phyloP scores from a whole-genome alignment of 106 monocot species.

The Acorus calamus region DNA sequence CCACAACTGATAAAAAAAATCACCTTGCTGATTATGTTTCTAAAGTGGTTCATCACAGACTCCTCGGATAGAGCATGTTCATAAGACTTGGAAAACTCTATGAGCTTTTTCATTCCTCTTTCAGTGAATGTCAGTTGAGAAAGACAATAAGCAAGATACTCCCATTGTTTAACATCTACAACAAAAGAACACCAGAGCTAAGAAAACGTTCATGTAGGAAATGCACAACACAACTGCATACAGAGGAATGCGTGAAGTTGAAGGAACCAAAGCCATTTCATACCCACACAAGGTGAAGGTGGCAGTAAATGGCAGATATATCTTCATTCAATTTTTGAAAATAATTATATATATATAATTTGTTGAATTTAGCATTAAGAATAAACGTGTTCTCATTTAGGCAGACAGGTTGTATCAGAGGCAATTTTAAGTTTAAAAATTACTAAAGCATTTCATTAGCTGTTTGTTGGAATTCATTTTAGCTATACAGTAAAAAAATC shows the following conservation, averaged over 20 bases:
- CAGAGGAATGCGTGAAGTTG: not conserved
- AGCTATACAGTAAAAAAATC: too few relatives aligned
- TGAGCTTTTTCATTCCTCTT: slow-evolving; percentile 84
- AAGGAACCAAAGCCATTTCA: too few relatives aligned
- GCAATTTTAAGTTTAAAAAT: too few relatives aligned
- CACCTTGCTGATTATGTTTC: slow-evolving; percentile 77
- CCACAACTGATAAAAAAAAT: not conserved
- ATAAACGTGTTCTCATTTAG: too few relatives aligned
- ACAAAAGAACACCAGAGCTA: not conserved
- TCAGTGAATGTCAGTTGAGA: slow-evolving; percentile 89
- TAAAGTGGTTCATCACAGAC: slow-evolving; percentile 77
- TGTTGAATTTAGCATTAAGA: too few relatives aligned
- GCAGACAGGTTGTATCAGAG: too few relatives aligned
- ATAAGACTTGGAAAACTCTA: slow-evolving; percentile 77
- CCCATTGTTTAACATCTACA: slow-evolving; percentile 75
- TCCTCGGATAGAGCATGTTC: slow-evolving; percentile 79
- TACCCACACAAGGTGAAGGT: too few relatives aligned
- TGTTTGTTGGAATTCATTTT: too few relatives aligned
- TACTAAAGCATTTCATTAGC: too few relatives aligned
- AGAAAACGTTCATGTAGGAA: not conserved
- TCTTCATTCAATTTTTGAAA: too few relatives aligned
- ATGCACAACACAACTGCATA: not conserved
- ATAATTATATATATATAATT: too few relatives aligned
- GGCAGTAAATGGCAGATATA: too few relatives aligned
- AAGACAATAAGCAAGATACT: slow-evolving; percentile 81